Evolutionary conservation across 192 early-diverging fungal species (phyloP).

Genomic region (Endogone sp.): DNA sequence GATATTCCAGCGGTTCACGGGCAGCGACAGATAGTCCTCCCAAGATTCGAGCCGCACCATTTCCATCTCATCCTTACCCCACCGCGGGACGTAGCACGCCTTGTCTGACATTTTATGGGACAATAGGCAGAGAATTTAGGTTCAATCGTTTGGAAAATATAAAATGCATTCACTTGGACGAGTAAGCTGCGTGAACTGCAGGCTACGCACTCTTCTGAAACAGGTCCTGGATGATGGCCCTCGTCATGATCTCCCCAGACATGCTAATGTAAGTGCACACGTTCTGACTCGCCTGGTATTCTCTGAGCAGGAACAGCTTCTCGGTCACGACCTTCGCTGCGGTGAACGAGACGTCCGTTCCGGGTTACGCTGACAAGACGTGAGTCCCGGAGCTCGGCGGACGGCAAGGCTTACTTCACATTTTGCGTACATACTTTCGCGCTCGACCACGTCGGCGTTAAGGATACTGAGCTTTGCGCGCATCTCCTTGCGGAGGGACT

Average conservation of each 20-base stretch:
- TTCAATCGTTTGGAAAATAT: too few species aligned
- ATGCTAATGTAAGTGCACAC: slow-evolving; percentile 53
- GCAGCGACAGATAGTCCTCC: slow-evolving; percentile 55
- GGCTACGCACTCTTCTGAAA: slow-evolving; percentile 33
- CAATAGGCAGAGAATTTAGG: too few species aligned
- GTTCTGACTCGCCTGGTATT: slow-evolving; percentile 34
- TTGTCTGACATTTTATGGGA: slow-evolving; percentile 30
- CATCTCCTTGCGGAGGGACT: neutral
- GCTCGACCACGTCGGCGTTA: neutral
- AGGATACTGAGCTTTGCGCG: neutral
- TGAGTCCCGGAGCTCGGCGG: neutral
- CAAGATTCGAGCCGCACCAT: slow-evolving; percentile 62
- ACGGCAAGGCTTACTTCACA: neutral
- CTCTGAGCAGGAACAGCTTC: slow-evolving; percentile 23
- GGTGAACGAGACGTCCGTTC: neutral
- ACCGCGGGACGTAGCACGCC: slow-evolving; percentile 51
- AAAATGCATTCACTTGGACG: neutral
- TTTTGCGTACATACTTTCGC: neutral
- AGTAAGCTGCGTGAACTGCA: neutral
- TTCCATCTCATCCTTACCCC: slow-evolving; percentile 47
- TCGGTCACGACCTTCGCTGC: slow-evolving; percentile 9
- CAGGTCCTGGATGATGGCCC: slow-evolving; percentile 39
- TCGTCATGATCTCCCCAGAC: slow-evolving; percentile 47
- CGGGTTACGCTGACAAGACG: neutral
- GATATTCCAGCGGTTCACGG: slow-evolving; percentile 64